phyloP scores from a whole-genome alignment of 495 filamentous ascomycete genomes.

The Trichodelitschia bisporula region DNA sequence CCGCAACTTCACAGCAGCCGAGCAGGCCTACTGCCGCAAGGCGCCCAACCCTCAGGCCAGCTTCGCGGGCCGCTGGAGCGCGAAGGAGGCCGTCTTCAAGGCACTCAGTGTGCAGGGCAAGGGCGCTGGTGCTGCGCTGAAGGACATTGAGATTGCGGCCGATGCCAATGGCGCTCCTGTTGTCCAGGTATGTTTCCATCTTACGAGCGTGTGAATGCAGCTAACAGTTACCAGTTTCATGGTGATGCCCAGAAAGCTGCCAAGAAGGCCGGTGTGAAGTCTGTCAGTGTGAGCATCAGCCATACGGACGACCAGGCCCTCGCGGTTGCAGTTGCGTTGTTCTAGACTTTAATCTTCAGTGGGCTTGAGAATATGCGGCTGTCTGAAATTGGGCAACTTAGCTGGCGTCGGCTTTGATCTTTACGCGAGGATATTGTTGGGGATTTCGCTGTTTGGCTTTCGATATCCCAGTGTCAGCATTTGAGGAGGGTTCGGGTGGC shows the following conservation, averaged over 20 bases:
- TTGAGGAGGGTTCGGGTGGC: too few species aligned
- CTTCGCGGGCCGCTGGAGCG: constrained; percentile 85
- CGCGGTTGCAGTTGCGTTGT: constrained; percentile 68
- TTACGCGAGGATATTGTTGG: too few species aligned
- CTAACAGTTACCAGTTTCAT: constrained; percentile 41
- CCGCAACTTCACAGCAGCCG: constrained; percentile 70
- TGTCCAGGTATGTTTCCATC: constrained; percentile 54
- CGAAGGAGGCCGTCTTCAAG: constrained; percentile 98
- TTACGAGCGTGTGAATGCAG: too few species aligned
- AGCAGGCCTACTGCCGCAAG: constrained; percentile 66
- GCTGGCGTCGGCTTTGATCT: too few species aligned
- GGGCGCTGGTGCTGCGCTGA: constrained; percentile 71
- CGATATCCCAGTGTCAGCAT: too few species aligned
- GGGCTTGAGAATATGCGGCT: too few species aligned
- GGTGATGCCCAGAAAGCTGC: constrained; percentile 64
- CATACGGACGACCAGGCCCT: constrained; percentile 83
- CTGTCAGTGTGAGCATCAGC: constrained; percentile 75
- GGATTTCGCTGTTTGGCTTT: too few species aligned
- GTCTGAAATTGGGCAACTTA: too few species aligned
- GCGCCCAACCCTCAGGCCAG: constrained; percentile 54
- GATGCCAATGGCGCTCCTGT: constrained; percentile 59
- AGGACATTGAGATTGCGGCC: constrained; percentile 77
- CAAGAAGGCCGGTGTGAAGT: constrained; percentile 60
- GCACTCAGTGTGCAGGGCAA: constrained; percentile 67
- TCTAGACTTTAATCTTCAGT: too few species aligned